Base-by-base conservation (phyloP, 768 basidiomycete genomes). In the Tricholoma furcatifolium region DNA sequence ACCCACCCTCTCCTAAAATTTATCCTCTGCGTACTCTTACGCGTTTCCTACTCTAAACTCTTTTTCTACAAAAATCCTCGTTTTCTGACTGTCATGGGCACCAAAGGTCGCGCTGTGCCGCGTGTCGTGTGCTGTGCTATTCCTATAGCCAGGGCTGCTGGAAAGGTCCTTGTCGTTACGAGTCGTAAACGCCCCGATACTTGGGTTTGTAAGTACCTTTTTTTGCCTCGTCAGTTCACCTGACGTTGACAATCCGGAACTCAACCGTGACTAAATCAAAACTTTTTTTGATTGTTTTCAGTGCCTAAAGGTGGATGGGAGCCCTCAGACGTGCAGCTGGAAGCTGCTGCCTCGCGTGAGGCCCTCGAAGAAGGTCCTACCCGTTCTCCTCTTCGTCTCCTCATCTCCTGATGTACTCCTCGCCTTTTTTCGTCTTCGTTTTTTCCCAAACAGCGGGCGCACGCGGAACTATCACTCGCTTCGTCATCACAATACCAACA, bases 271-370 rank as follows among this genome's bases (percentile, higher is more conserved):
- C 50, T 53, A 18, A 27, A 31, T 18, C 20, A 34, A 9, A n/a
- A n/a, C n/a, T n/a, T n/a, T n/a, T n/a, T n/a, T 27, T 49, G 21
- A 46, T 51, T 39, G 27, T 52, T 49, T 53, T 49, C 47, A 93
- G 91, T 93, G 64, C 91, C 91, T n/a, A 93, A 93, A 77, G 91
- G 91, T 69, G 91, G 91, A 66, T 93, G 86, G 86, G 91, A 93
- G 72, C 74, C 83, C 60, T 78, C 86, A 52, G 91, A 93, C 80
- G 84, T 79, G 62, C 78, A 76, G 70, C 75, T 93, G 64, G 90
- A 92, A 78, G 85, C 83, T 74, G 91, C 91, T 68, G 91, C 91
- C 74, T 87, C 83, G 65, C 82, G 91, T 71, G 91, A 93, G 84
- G 91, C 91, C 74, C 78, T 88, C 71, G 91, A 93, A 89, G 91